Conservation (phyloP, 1,284 basidiomycete species). For the Heterobasidion annosum region DNA sequence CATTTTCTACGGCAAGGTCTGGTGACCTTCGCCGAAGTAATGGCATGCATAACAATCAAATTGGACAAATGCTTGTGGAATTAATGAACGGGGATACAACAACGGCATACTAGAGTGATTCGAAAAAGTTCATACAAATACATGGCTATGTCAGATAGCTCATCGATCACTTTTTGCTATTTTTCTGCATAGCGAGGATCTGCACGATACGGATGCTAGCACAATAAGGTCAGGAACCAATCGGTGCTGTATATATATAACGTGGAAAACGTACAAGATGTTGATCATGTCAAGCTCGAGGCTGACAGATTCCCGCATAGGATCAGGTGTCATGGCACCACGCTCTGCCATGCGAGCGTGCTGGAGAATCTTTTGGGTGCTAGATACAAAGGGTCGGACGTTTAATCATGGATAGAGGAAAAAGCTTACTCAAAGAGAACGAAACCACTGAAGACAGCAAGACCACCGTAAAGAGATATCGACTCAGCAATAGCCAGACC, state of each 20-base stretch:
- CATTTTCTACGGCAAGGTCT: neutral
- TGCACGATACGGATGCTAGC: slow-evolving; percentile 73
- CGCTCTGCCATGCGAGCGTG: slow-evolving; percentile 69
- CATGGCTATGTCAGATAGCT: neutral
- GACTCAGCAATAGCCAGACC: slow-evolving; percentile 72
- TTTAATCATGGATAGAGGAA: neutral
- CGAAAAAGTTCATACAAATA: neutral
- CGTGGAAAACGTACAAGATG: slow-evolving; percentile 52
- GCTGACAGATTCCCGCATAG: slow-evolving; percentile 71
- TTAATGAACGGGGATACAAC: neutral
- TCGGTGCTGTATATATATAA: neutral
- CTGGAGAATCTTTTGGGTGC: slow-evolving; percentile 75
- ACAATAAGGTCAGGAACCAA: neutral
- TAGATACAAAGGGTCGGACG: slow-evolving; percentile 17
- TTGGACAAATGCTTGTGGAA: no score
- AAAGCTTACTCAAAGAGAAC: slow-evolving; percentile 73
- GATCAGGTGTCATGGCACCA: slow-evolving; percentile 63
- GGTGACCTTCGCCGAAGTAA: no score
- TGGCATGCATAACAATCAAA: no score
- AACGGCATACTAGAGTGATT: neutral
- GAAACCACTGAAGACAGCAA: slow-evolving; percentile 83
- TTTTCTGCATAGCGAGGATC: slow-evolving; percentile 63
- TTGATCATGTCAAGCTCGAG: slow-evolving; percentile 86
- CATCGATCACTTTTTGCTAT: slow-evolving; percentile 31
- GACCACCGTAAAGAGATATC: slow-evolving; percentile 77